Evolutionary conservation across 2,329 filamentous ascomycete species (phyloP), one percentile per base, ranked within the genome.

Genomic region (Geosmithia flava): DNA sequence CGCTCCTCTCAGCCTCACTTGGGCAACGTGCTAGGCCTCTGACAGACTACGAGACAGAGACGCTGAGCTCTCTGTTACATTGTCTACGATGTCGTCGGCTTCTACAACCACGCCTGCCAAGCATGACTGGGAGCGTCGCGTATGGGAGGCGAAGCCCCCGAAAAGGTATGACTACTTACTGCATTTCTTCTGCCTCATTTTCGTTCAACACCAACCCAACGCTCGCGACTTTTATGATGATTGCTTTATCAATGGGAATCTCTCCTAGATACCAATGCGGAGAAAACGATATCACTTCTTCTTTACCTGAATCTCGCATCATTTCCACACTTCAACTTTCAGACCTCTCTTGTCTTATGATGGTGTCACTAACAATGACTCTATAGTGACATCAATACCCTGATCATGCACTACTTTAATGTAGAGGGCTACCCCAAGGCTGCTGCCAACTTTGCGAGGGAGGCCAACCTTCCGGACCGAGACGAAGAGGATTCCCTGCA

Each of bases 221-320:
- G n/a, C 13, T n/a, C 45, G 53, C 23, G 23, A 27, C 55, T 54
- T n/a, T 70, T 58, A 72, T 80, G 74, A 95, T 95, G 90, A 94
- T 87, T 73, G 76, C 70, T 70, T 76, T 82, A 83, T 87, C 83
- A 94, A 95, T 98, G 93, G 93, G 93, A 98, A 98, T 98, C 93
- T 98, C 94, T 98, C 93, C 85, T 87, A 97, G 87, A 77, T 80
- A 72, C 70, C 65, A 68, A 77, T 98, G 93, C 87, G 84, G 93
- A 98, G 81, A 88, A 81, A 67, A 74, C 70, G 75, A 83, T 87
- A 65, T 64, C 52, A 57, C 63, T 37, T 37, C 33, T 64, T 59
- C 82, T 86, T 85, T 81, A 80, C 70, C 76, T 76, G 81, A 63
- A 47, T 41, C 17, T 23, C 27, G 11, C n/a, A 7, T 23, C 23